These are phyloP conservation scores for Leishmania guyanensis DNA, from an alignment of 208 protist species.

Conservation along the genomic window DNA sequence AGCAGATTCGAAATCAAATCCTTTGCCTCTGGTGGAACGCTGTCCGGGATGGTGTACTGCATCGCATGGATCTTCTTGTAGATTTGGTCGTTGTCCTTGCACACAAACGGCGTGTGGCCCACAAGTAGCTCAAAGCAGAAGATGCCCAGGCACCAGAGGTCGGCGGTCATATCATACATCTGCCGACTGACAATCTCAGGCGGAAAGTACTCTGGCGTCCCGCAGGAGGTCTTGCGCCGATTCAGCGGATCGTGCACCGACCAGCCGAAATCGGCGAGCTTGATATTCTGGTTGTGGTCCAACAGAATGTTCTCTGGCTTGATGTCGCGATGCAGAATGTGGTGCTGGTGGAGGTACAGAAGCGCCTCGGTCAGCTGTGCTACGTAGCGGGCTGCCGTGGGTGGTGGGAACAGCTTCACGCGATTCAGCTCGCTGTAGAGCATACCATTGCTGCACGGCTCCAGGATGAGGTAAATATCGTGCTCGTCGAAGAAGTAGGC, in stretches of 20 bases:
- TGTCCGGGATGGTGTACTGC: constrained; percentile 88
- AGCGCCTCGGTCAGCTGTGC: constrained; percentile 94
- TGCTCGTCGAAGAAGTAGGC: constrained; percentile 98
- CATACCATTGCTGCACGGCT: constrained; percentile 98
- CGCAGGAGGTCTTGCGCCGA: constrained; percentile 94
- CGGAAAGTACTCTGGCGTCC: constrained; percentile 99
- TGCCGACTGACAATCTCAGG: constrained; percentile 98
- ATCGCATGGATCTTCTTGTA: constrained; percentile 92
- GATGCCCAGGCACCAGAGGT: constrained; percentile 97
- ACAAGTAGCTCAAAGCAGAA: constrained; percentile 97
- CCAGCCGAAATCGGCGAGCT: constrained; percentile 99
- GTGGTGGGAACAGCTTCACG: constrained; percentile 84
- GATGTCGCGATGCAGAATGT: constrained; percentile 98
- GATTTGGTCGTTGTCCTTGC: constrained; percentile 85
- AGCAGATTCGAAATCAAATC: constrained; percentile 88
- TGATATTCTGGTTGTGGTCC: constrained; percentile 95
- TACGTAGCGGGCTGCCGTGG: constrained; percentile 91
- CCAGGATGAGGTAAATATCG: constrained; percentile 98
- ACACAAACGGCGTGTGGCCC: constrained; percentile 94
- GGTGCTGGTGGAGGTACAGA: constrained; percentile 95
- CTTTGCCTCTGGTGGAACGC: constrained; percentile 83
- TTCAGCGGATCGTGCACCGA: constrained; percentile 96
- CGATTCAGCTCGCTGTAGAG: constrained; percentile 97
- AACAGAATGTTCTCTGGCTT: constrained; percentile 95
- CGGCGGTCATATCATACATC: constrained; percentile 89